These are phyloP conservation scores for Strobilomyces dryophilus DNA, from an alignment of 768 basidiomycete genomes.

Conservation along the genomic window DNA sequence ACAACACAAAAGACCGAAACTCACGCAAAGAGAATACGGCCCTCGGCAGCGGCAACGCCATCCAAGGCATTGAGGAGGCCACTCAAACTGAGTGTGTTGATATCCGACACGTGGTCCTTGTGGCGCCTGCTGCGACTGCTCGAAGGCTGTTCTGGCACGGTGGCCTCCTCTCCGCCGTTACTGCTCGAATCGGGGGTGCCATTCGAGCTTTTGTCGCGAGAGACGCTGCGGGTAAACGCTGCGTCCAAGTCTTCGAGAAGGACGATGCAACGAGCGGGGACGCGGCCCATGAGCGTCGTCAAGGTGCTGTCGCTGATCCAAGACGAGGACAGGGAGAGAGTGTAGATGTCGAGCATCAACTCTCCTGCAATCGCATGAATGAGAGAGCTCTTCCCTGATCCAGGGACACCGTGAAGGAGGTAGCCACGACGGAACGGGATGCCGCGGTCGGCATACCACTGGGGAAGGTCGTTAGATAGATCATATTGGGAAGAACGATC, in stretches of 20 bases:
- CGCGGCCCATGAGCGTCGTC: conserved; percentile 80
- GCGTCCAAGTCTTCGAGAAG: conserved; percentile 90
- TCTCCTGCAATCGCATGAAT: conserved; percentile 88
- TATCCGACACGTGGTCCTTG: conserved; percentile 63
- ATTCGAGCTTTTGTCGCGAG: conserved; percentile 54
- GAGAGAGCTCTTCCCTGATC: conserved; percentile 82
- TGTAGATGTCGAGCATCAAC: conserved; percentile 88
- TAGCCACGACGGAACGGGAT: conserved; percentile 90
- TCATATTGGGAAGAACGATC: background rate
- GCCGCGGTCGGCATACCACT: conserved; percentile 94
- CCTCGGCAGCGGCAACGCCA: conserved; percentile 84
- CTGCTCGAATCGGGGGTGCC: conserved; percentile 39
- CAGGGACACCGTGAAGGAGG: conserved; percentile 78
- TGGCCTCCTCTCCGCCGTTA: conserved; percentile 32
- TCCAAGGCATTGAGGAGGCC: conserved; percentile 83
- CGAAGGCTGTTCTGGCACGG: conserved; percentile 26
- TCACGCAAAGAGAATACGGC: conserved; percentile 84
- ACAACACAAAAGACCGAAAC: conserved; percentile 28
- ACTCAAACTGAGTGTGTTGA: conserved; percentile 77
- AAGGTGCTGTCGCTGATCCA: conserved; percentile 89
- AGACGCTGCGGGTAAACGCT: conserved; percentile 74
- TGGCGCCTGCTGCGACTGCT: conserved; percentile 43
- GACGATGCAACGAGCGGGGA: conserved; percentile 81
- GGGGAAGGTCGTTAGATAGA: conserved; percentile 1
- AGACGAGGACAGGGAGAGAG: conserved; percentile 79